A percentile compares a stretch with the other conserved stretches of the same genome.
Conservation (phyloP, 78 protist genomes). For the Protostelium mycophagum region DNA sequence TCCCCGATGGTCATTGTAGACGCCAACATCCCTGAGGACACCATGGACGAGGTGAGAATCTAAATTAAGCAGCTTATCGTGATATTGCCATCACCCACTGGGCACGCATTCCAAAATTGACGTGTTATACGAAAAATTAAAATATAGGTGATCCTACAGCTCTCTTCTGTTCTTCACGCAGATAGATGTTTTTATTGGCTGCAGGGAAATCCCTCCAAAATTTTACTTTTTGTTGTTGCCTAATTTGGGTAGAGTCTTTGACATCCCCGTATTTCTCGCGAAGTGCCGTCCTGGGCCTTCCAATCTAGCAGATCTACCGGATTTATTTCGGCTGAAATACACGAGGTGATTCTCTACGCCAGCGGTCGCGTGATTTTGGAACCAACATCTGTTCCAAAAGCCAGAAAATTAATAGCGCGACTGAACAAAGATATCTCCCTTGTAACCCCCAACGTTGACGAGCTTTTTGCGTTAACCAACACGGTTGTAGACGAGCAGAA, state of each 20-base stretch:
- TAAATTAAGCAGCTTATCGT: too few relatives aligned
- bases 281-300: neutral
- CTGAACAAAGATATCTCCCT: neutral
- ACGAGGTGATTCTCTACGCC: too few relatives aligned
- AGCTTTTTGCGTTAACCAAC: neutral
- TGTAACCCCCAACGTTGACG: neutral
- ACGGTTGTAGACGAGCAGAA: neutral
- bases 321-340: too few relatives aligned
- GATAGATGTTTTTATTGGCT: too few relatives aligned
- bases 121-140: too few relatives aligned
- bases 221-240: too few relatives aligned
- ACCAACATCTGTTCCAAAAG: neutral
- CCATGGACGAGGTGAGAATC: constrained; percentile 27
- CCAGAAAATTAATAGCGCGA: neutral
- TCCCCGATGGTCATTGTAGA: constrained; percentile 26
- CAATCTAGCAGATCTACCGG: too few relatives aligned
- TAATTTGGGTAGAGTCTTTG: too few relatives aligned
- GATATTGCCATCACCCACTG: too few relatives aligned
- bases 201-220: too few relatives aligned
- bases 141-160: neutral
- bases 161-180: neutral
- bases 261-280: too few relatives aligned
- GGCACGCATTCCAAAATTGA: too few relatives aligned
- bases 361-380: neutral
- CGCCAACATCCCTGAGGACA: constrained; percentile 43